Conservation (phyloP, 225 moss, liverwort and hornwort species). For the Anthoceros angustus region DNA sequence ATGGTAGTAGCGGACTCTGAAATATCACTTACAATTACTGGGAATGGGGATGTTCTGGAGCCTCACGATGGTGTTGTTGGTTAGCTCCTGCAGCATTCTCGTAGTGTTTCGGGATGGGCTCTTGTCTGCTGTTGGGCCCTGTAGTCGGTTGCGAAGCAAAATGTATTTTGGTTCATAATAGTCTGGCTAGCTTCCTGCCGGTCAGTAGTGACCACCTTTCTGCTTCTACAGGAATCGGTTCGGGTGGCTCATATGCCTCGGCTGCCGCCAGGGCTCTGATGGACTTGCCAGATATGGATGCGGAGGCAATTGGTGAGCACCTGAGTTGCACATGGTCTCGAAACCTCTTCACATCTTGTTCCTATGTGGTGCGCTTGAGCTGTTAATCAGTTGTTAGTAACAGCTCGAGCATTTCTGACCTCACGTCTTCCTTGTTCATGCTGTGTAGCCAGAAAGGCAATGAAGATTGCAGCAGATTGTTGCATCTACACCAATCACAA, state of each 20-base stretch:
- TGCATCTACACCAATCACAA: constrained; percentile 91
- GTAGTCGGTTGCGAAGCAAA: no score
- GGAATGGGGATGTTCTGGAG: constrained; percentile 87
- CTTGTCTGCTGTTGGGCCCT: no score
- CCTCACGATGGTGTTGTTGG: constrained; percentile 80
- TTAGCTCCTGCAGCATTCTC: constrained; percentile 6
- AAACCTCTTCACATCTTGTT: no score
- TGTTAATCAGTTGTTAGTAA: no score
- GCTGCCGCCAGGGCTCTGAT: constrained; percentile 89
- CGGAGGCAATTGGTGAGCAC: constrained; percentile 55
- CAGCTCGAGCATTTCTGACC: no score
- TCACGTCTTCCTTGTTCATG: no score
- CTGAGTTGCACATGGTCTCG: no score
- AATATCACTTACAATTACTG: constrained; percentile 67
- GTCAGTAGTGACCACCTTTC: neutral
- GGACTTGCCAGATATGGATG: constrained; percentile 71
- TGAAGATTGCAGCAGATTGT: constrained; percentile 93
- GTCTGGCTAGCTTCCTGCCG: neutral
- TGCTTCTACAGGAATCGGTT: constrained; percentile 53
- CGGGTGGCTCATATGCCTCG: constrained; percentile 79
- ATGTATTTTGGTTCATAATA: no score
- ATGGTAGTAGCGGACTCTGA: constrained; percentile 86
- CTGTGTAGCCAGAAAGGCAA: constrained; percentile 52
- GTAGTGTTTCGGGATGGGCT: neutral
- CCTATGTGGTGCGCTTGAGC: no score